Conservation (phyloP, 2,329 filamentous ascomycete species). For the Xylaria sp. region DNA sequence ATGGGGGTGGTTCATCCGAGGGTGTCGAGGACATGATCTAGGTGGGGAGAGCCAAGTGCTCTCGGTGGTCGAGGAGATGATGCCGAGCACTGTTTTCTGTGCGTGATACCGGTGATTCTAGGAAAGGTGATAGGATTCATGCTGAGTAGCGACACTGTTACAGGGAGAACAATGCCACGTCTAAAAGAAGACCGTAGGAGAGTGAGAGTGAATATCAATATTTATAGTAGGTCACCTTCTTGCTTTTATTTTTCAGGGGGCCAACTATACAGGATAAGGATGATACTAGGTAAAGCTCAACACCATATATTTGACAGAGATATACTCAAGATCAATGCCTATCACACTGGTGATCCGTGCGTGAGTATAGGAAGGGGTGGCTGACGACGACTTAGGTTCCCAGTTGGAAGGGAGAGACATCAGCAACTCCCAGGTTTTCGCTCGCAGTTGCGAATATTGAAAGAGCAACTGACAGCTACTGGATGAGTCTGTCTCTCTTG, state of each 20-base stretch:
- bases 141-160: conserved; percentile 1
- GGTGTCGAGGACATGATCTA: no score
- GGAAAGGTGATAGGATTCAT: conserved; percentile 3
- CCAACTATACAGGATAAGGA: no score
- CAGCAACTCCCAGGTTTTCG: background rate
- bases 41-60: background rate
- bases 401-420: background rate
- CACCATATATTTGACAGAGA: no score
- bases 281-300: no score
- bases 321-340: background rate
- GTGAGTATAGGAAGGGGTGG: background rate
- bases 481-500: background rate
- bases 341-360: background rate
- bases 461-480: background rate
- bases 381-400: background rate
- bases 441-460: background rate
- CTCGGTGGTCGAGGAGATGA: no score
- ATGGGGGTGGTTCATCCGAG: conserved; percentile 9
- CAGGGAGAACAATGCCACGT: background rate
- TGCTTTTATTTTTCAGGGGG: no score
- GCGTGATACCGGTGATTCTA: conserved; percentile 2
- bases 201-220: background rate
- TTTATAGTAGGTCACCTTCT: background rate
- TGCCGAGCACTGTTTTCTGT: background rate
- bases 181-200: background rate